Conservation (phyloP, 805 yeast genomes). For the Kluyveromyces siamensis region DNA sequence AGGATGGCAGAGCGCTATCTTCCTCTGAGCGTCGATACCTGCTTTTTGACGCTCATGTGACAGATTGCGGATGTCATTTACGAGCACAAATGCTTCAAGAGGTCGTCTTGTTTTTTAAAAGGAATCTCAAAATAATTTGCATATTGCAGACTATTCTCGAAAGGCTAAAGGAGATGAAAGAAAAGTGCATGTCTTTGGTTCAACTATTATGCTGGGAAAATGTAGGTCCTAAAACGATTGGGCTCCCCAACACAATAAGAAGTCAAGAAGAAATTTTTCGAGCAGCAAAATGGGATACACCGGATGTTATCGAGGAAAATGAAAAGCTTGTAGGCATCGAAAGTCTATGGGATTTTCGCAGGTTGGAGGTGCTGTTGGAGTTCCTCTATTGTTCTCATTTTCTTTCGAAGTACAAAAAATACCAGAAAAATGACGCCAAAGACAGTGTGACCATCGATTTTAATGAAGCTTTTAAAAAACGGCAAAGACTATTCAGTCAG, state of each 20-base stretch:
- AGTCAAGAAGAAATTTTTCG: not conserved
- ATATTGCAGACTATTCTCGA: not conserved
- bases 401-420: not conserved
- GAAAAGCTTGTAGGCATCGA: too few relatives aligned
- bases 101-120: not conserved
- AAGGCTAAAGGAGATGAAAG: not conserved
- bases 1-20: not conserved
- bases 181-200: not conserved
- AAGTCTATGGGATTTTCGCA: not conserved
- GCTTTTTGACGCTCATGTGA: not conserved
- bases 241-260: not conserved
- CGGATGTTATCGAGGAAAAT: too few relatives aligned
- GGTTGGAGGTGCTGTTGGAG: not conserved
- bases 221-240: not conserved
- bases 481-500: not conserved
- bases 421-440: not conserved
- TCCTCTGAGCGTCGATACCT: not conserved
- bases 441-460: constrained; percentile 1
- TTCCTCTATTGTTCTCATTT: not conserved
- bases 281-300: not conserved
- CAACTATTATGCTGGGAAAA: not conserved
- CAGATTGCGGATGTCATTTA: constrained; percentile 1
- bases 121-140: not conserved
- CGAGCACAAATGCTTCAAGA: not conserved
- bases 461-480: not conserved